Percentiles rank a stretch among this genome's conserved stretches.
phyloP scores from a whole-genome alignment of 768 basidiomycete genomes.

The Tremella mesenterica region DNA sequence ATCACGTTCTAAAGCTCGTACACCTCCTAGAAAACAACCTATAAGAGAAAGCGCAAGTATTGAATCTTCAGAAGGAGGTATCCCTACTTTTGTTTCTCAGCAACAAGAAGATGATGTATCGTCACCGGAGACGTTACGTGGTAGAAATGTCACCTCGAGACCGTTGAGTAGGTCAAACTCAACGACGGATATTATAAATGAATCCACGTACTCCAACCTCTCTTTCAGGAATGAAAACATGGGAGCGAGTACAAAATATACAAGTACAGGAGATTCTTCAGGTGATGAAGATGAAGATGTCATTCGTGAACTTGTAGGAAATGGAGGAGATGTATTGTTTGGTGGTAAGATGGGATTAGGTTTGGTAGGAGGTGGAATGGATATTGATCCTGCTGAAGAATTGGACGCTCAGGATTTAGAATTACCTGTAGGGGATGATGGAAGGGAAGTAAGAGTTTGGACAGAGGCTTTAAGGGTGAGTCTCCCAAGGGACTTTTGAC shows the following conservation, averaged over 20 bases:
- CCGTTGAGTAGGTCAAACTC: too few relatives aligned
- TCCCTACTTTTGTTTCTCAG: too few relatives aligned
- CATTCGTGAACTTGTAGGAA: constrained; percentile 15
- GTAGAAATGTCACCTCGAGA: too few relatives aligned
- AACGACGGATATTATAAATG: too few relatives aligned
- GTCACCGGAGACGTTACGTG: too few relatives aligned
- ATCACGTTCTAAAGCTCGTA: constrained; percentile 29
- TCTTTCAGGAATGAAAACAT: too few relatives aligned
- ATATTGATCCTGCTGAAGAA: constrained; percentile 40
- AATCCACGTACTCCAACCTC: too few relatives aligned
- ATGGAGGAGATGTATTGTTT: constrained; percentile 26
- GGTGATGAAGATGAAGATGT: constrained; percentile 34
- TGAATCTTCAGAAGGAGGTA: neutral
- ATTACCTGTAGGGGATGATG: constrained; percentile 31
- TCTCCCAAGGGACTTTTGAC: neutral
- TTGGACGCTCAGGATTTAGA: constrained; percentile 38
- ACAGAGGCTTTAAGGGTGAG: constrained; percentile 29
- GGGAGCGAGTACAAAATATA: too few relatives aligned
- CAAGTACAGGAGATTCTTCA: constrained; percentile 29
- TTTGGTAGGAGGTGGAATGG: constrained; percentile 27
- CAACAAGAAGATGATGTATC: too few relatives aligned
- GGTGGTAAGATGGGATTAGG: constrained; percentile 22
- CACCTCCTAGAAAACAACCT: constrained; percentile 23
- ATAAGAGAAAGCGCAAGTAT: neutral
- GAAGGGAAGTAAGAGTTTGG: constrained; percentile 30